Percentiles rank a stretch among this genome's conserved stretches.
Evolutionary conservation across 805 yeast species (phyloP).

Genomic region (Nakazawaea peltata): DNA sequence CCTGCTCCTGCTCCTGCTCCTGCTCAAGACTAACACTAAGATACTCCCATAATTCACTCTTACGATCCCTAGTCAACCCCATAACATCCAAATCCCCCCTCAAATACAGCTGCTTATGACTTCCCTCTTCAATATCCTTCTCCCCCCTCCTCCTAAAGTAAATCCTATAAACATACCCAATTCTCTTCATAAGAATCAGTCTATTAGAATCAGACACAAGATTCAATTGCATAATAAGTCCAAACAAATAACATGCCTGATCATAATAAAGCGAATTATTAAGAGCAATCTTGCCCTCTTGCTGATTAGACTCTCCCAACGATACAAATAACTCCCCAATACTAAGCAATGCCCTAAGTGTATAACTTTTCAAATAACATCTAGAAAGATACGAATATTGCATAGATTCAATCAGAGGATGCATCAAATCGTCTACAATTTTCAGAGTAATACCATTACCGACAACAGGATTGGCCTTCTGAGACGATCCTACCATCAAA

Average conservation of each 20-base stretch:
- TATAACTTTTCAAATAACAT: constrained; percentile 59
- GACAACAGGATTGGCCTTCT: constrained; percentile 28
- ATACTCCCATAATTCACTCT: constrained; percentile 15
- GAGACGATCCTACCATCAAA: constrained; percentile 50
- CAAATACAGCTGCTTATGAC: not conserved
- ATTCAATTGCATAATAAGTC: constrained; percentile 36
- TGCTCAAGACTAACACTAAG: no score
- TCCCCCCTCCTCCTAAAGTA: constrained; percentile 10
- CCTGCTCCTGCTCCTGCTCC: not conserved
- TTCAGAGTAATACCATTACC: constrained; percentile 32
- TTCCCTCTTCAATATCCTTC: not conserved
- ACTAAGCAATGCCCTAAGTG: constrained; percentile 58
- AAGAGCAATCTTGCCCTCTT: constrained; percentile 27
- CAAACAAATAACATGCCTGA: constrained; percentile 36
- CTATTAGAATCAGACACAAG: constrained; percentile 36
- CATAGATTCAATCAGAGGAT: constrained; percentile 61
- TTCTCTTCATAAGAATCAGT: constrained; percentile 27
- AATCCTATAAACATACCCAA: constrained; percentile 22
- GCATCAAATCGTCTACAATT: constrained; percentile 44
- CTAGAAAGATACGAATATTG: constrained; percentile 71
- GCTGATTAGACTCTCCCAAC: constrained; percentile 32
- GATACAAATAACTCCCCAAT: constrained; percentile 60
- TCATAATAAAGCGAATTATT: constrained; percentile 36
- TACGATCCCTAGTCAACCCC: constrained; percentile 15
- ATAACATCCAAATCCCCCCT: not conserved